Evolutionary conservation across 805 yeast genomes (phyloP).

Genomic region (Jamesozyma gamospora): DNA sequence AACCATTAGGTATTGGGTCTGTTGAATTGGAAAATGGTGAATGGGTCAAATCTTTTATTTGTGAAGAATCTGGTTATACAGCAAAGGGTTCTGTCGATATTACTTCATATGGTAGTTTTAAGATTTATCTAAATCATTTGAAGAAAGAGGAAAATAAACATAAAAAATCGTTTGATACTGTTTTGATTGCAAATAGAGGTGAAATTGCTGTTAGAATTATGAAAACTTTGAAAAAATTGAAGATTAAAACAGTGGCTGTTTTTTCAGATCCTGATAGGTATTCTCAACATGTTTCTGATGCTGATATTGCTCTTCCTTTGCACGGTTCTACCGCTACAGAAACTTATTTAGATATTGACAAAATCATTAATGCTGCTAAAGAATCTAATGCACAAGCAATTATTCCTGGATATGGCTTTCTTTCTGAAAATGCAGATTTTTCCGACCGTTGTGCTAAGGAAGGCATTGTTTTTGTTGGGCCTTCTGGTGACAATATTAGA

Average conservation of each 20-base stretch:
- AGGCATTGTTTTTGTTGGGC: constrained; percentile 92
- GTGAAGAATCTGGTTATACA: constrained; percentile 82
- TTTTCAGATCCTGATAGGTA: constrained; percentile 86
- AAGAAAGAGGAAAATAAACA: constrained; percentile 19
- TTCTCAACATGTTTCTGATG: constrained; percentile 73
- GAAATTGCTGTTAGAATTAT: constrained; percentile 95
- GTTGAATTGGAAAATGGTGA: constrained; percentile 74
- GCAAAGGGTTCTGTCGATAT: constrained; percentile 67
- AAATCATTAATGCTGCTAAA: constrained; percentile 79
- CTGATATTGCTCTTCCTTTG: constrained; percentile 74
- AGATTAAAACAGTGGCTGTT: constrained; percentile 73
- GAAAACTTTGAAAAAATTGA: constrained; percentile 71
- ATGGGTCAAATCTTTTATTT: constrained; percentile 86
- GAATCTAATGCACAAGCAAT: constrained; percentile 84
- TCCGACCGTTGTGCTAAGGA: constrained; percentile 77
- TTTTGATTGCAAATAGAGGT: constrained; percentile 94
- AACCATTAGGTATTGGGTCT: constrained; percentile 91
- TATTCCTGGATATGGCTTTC: constrained; percentile 94
- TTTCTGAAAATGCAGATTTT: constrained; percentile 93
- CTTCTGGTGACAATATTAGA: constrained; percentile 86
- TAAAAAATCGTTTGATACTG: constrained; percentile 63
- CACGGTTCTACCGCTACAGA: constrained; percentile 82
- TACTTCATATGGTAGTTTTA: constrained; percentile 87
- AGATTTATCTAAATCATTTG: constrained; percentile 36
- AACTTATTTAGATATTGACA: constrained; percentile 78